Conservation (phyloP, 768 basidiomycete genomes). For the Serendipita indica region DNA sequence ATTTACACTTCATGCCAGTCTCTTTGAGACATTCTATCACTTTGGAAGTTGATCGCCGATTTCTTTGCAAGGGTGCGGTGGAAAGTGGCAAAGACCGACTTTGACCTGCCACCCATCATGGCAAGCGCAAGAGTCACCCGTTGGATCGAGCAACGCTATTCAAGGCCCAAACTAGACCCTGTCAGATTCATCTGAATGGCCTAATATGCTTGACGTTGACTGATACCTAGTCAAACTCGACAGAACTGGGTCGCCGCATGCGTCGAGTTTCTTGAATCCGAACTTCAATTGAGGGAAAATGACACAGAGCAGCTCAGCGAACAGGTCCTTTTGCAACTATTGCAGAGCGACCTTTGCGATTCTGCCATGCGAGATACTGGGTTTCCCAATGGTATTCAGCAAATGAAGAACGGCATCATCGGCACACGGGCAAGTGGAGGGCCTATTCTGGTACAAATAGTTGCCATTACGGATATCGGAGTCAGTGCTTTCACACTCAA, state of each 20-base stretch:
- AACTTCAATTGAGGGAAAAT: constrained; percentile 31
- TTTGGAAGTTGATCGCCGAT: background rate
- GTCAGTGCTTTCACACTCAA: constrained; percentile 68
- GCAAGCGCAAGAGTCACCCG: background rate
- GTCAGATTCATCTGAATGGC: constrained; percentile 24
- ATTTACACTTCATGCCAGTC: constrained; percentile 45
- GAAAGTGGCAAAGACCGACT: background rate
- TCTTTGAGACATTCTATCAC: background rate
- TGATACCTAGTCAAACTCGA: background rate
- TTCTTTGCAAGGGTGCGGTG: background rate
- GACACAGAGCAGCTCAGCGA: constrained; percentile 39
- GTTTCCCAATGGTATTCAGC: constrained; percentile 33
- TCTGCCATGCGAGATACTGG: constrained; percentile 62
- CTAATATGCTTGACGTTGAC: background rate
- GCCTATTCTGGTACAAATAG: constrained; percentile 61
- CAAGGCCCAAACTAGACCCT: constrained; percentile 47
- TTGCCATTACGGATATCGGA: constrained; percentile 68
- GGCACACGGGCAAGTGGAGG: constrained; percentile 24
- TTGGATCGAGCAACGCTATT: constrained; percentile 43
- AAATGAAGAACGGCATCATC: constrained; percentile 22
- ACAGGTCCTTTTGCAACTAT: constrained; percentile 47
- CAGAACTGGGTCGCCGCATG: constrained; percentile 70
- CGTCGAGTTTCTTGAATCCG: constrained; percentile 14
- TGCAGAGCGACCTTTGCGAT: constrained; percentile 55
- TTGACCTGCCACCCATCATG: background rate